Evolutionary conservation across 2,329 filamentous ascomycete genomes (phyloP).

Genomic region (Orbilia blumenaviensis): DNA sequence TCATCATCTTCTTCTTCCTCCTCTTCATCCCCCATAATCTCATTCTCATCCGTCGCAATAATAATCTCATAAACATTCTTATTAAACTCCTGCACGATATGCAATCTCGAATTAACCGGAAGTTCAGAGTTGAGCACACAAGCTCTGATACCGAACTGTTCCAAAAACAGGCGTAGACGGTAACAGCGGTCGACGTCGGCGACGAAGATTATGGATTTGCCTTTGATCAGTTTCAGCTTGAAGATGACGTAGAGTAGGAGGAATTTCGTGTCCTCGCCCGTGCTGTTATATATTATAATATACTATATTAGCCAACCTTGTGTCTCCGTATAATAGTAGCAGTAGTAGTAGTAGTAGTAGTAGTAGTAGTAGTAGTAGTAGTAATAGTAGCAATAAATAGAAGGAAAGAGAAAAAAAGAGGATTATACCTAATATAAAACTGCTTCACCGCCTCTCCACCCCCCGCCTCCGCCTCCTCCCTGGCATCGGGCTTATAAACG

Average conservation of each 20-base stretch:
- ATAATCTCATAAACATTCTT: conserved; percentile 97
- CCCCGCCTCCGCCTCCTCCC: conserved; percentile 76
- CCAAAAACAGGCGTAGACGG: conserved; percentile 89
- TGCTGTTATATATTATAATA: too few relatives aligned
- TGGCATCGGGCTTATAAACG: conserved; percentile 72
- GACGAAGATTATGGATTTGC: conserved; percentile 87
- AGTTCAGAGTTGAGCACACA: conserved; percentile 94
- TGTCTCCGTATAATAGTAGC: too few relatives aligned
- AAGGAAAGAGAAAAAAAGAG: background rate
- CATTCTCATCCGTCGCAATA: conserved; percentile 91
- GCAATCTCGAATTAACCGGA: conserved; percentile 88
- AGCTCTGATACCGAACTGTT: conserved; percentile 94
- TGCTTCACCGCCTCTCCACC: conserved; percentile 81
- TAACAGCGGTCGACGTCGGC: conserved; percentile 90
- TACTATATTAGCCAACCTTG: conserved; percentile 9
- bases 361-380: too few relatives aligned
- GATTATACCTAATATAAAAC: conserved; percentile 78
- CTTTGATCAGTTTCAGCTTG: conserved; percentile 91
- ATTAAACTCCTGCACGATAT: conserved; percentile 98
- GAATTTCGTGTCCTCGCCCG: conserved; percentile 97
- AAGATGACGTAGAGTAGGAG: conserved; percentile 92
- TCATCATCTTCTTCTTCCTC: conserved; percentile 25
- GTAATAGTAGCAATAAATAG: too few relatives aligned
- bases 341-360: too few relatives aligned
- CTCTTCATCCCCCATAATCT: conserved; percentile 76